Evolutionary conservation across 768 basidiomycete species (phyloP).

Genomic region (Leccinum uliginosum): DNA sequence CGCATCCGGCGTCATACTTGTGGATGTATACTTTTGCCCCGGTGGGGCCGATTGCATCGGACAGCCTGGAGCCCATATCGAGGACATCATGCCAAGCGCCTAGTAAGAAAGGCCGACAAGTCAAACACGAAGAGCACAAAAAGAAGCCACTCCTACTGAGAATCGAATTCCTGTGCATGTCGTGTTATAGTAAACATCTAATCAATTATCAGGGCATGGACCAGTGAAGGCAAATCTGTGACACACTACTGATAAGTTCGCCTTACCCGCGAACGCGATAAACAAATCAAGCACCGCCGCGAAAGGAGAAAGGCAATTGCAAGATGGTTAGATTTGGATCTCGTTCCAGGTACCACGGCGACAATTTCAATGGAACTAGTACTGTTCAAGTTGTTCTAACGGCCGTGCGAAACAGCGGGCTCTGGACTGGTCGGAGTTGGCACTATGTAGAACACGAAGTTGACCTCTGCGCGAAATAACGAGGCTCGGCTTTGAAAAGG

Average conservation of each 20-base stretch:
- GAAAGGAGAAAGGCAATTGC: not conserved
- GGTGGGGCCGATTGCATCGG: not conserved
- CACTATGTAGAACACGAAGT: no score
- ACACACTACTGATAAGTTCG: not conserved
- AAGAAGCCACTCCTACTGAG: not conserved
- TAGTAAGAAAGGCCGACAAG: no score
- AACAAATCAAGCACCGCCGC: not conserved
- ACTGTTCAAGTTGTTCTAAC: not conserved
- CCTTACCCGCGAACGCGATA: not conserved
- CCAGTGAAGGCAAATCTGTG: not conserved
- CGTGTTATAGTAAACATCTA: not conserved
- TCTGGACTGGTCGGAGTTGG: not conserved
- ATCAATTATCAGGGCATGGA: not conserved
- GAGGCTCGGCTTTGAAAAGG: not conserved
- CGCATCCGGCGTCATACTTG: not conserved
- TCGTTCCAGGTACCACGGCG: not conserved
- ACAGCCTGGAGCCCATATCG: not conserved
- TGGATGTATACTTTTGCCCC: not conserved
- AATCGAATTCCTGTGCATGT: no score
- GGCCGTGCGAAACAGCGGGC: not conserved
- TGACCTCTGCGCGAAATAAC: not conserved
- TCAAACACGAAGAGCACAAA: not conserved
- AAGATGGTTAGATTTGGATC: not conserved
- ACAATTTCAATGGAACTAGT: not conserved
- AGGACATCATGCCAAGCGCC: not conserved